Base-by-base conservation (phyloP, 2,329 filamentous ascomycete genomes). In the Cordyceps militaris region DNA sequence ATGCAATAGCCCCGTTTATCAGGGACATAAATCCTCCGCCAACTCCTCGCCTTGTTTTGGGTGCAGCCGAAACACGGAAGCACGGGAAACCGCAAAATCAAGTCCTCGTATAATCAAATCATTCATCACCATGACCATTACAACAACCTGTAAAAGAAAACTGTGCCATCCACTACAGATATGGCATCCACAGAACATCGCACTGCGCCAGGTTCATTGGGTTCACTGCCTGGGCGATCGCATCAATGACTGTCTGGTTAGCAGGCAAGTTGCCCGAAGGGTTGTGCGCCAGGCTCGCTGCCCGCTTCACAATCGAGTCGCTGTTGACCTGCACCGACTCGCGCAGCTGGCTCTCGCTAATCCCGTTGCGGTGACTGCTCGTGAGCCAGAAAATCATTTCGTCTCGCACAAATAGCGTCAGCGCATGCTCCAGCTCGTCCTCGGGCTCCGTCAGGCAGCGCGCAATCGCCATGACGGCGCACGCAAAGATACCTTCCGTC, bases 331-430 rank as follows among this genome's bases (percentile, higher is more conserved):
- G 86, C 34, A 96, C 92, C 62, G 86, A 83, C 59, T 94, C 89
- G 23, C 89, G 79, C 50, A 95, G 77, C 68, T 89, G 85, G 32
- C 79, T 83, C 59, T 90, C 86, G 46, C 71, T 72, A 49, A 74
- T 73, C 19, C 65, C 68, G 42, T 67, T 70, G 13, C 91, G 84
- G 69, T 96, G 89, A 62, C 77, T 83, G 63, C 85, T 88, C 3
- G 89, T 95, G 65, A 92, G 92, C 94, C 94, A 99, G 75, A 92
- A 95, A 63, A 93, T 92, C 82, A 99, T 95, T 74, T 99, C 94
- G 67, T 99, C 94, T 7, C 94, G 85, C 61, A 99, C 94, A 71
- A 97, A 97, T 59, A 99, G 83, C 58, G 87, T 90, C 51, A 99
- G 82, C 60, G 95, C 91, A 72, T 97, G 92, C 70, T 96, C 94